Base-by-base conservation (phyloP, 352 stramenopile genomes). In the Globisporangium apiculatum region DNA sequence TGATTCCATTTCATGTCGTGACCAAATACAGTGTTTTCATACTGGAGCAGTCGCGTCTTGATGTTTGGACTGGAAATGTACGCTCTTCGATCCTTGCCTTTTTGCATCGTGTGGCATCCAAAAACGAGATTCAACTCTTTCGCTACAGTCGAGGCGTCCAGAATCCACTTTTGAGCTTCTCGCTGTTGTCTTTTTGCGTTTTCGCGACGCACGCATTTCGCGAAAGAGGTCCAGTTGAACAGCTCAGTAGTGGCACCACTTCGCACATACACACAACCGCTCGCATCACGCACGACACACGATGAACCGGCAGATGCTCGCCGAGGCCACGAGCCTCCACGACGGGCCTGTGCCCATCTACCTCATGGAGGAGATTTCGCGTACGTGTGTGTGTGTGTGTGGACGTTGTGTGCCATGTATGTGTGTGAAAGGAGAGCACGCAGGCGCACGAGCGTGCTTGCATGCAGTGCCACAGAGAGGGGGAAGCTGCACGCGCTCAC, bases 291-390 rank as follows among this genome's bases (percentile, higher is more conserved):
- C n/a, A 31, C 24, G 24, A 31, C 24, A 48, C 48, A 60, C 50
- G 10, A 94, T 94, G 84, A 92, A 91, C 65, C 75, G 85, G 48
- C 80, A 91, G 69, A 63, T 77, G 51, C 65, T 94, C 55, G 76
- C 80, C 9, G 85, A 94, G 66, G 82, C 79, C 61, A 93, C 85
- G 60, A 94, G 77, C 64, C 69, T 94, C 11, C 85, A 94, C 57
- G 85, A 94, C 57, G 85, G 76, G 2, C 71, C 82, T 40, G 85
- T 93, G 62, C 77, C 85, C 43, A 72, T 86, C 45, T 94, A 94
- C 49, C 71, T 94, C 51, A 89, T 94, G 80, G 79, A 91, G 61
- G 75, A 94, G 64, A 91, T 92, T 47, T 75, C 79, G 9, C 73
- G 85, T 93, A 69, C 53, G 79, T 81, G 4, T 53, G 11, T 48